Percentiles rank a stretch among this genome's conserved stretches.
Evolutionary conservation across 2,329 filamentous ascomycete species (phyloP).

Genomic region (Corynespora cassiicola): DNA sequence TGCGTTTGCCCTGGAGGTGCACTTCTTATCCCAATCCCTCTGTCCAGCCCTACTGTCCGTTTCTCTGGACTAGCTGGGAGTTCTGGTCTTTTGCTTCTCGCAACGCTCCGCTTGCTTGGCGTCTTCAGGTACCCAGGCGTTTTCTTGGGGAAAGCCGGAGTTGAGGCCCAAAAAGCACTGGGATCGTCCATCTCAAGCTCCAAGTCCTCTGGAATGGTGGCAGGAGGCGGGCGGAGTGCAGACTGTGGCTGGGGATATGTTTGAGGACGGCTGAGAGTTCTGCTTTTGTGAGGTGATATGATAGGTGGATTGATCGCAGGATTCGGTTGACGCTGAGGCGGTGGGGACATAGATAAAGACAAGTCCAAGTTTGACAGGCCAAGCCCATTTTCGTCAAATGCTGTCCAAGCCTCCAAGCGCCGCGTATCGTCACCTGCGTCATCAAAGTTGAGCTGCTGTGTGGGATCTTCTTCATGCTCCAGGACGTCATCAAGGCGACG

Average conservation of each 20-base stretch:
- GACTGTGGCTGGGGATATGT: conserved; percentile 23
- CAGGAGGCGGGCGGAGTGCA: conserved; percentile 16
- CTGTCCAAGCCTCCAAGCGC: conserved; percentile 46
- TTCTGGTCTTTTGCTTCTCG: conserved; percentile 38
- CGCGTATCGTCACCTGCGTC: conserved; percentile 34
- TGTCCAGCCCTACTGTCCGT: conserved; percentile 1
- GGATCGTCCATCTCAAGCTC: conserved; percentile 16
- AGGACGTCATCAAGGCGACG: conserved; percentile 7
- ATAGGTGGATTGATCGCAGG: conserved; percentile 3
- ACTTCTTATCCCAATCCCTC: conserved; percentile 28
- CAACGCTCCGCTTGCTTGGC: conserved; percentile 50
- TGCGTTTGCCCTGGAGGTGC: conserved; percentile 31
- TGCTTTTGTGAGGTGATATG: no score
- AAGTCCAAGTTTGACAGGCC: conserved; percentile 37
- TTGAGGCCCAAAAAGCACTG: conserved; percentile 34
- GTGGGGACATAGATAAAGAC: conserved; percentile 34
- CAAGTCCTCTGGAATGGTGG: conserved; percentile 29
- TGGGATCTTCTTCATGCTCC: conserved; percentile 8
- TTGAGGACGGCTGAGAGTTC: conserved; percentile 14
- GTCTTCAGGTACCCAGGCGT: conserved; percentile 56
- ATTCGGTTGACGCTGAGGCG: conserved; percentile 17
- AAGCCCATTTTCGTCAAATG: conserved; percentile 43
- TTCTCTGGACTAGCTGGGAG: conserved; percentile 34
- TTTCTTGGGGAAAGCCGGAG: conserved; percentile 15
- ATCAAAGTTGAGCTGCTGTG: conserved; percentile 5